phyloP scores from a whole-genome alignment of 2,329 filamentous ascomycete species.

The Juglanconis sp. region DNA sequence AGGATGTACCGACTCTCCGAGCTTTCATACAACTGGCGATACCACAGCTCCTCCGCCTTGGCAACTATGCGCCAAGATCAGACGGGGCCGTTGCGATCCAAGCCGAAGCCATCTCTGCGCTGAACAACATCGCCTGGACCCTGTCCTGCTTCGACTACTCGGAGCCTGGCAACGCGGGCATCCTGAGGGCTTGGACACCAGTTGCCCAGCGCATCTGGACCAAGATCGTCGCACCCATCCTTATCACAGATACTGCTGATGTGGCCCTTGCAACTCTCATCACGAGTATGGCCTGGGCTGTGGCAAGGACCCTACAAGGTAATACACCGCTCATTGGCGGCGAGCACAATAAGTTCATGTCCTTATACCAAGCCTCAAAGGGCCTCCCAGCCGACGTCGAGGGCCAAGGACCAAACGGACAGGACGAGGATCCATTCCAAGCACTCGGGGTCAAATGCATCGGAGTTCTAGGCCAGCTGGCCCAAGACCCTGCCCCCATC shows the following conservation, averaged over 20 bases:
- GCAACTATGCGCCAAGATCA: slow-evolving; percentile 36
- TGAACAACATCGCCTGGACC: slow-evolving; percentile 68
- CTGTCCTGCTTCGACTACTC: slow-evolving; percentile 59
- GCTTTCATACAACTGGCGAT: slow-evolving; percentile 43
- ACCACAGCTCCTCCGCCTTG: slow-evolving; percentile 47
- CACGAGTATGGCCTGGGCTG: slow-evolving; percentile 63
- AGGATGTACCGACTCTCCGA: slow-evolving; percentile 53
- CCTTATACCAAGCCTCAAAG: slow-evolving; percentile 60
- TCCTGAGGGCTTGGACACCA: slow-evolving; percentile 53
- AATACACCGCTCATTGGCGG: slow-evolving; percentile 45
- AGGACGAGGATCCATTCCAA: slow-evolving; percentile 55
- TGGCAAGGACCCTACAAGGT: slow-evolving; percentile 54
- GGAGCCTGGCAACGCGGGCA: slow-evolving; percentile 47
- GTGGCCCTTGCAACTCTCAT: slow-evolving; percentile 60
- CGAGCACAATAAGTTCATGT: slow-evolving; percentile 62
- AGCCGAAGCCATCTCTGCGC: slow-evolving; percentile 52
- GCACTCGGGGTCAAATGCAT: slow-evolving; percentile 63
- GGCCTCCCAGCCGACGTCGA: slow-evolving; percentile 24
- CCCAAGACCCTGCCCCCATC: slow-evolving; percentile 50
- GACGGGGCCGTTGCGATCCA: slow-evolving; percentile 46
- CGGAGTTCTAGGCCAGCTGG: slow-evolving; percentile 63
- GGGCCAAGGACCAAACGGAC: slow-evolving; percentile 21
- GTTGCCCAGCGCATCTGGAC: slow-evolving; percentile 56
- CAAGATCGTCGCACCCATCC: slow-evolving; percentile 52
- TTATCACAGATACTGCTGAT: slow-evolving; percentile 60